Percentiles rank a stretch among this genome's conserved stretches.
These are phyloP conservation scores for Picochlorum sp. DNA, from an alignment of 139 green algal genomes.

Conservation along the genomic window DNA sequence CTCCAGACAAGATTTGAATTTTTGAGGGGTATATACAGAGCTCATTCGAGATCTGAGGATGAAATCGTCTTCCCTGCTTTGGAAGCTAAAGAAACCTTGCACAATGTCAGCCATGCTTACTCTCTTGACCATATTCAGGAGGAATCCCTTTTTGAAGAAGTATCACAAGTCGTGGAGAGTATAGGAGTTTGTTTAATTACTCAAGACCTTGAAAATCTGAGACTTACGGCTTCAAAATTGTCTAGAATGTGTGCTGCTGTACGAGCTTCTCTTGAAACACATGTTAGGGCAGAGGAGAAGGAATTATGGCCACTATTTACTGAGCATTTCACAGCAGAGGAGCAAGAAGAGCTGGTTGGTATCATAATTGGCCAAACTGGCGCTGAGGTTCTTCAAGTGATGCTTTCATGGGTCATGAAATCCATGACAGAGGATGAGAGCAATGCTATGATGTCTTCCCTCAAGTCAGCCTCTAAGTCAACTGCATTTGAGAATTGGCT, in stretches of 20 bases:
- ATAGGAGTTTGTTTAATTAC: neutral
- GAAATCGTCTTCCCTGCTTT: slow-evolving; percentile 96
- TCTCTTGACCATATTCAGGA: slow-evolving; percentile 93
- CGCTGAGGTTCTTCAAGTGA: slow-evolving; percentile 85
- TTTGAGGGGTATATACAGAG: slow-evolving; percentile 70
- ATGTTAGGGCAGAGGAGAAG: slow-evolving; percentile 77
- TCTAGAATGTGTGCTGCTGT: slow-evolving; percentile 71
- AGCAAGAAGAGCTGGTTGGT: slow-evolving; percentile 90
- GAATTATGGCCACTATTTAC: slow-evolving; percentile 97
- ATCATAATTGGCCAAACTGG: slow-evolving; percentile 84
- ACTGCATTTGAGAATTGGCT: slow-evolving; percentile 95
- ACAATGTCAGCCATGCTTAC: slow-evolving; percentile 92
- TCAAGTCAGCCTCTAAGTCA: slow-evolving; percentile 71
- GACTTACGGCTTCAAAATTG: slow-evolving; percentile 31
- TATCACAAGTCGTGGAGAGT: slow-evolving; percentile 23
- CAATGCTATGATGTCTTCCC: slow-evolving; percentile 64
- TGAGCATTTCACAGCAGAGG: slow-evolving; percentile 71
- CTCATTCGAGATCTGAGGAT: slow-evolving; percentile 76
- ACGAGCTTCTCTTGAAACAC: slow-evolving; percentile 66
- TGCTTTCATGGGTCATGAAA: slow-evolving; percentile 87
- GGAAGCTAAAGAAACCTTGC: slow-evolving; percentile 84
- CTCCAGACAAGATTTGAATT: slow-evolving; percentile 89
- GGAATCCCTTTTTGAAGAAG: slow-evolving; percentile 70
- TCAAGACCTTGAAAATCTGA: slow-evolving; percentile 11
- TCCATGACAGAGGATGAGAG: slow-evolving; percentile 64